A percentile compares a stretch with the other conserved stretches of the same genome.
phyloP scores from a whole-genome alignment of 106 monocot species.

The Allium fistulosum region DNA sequence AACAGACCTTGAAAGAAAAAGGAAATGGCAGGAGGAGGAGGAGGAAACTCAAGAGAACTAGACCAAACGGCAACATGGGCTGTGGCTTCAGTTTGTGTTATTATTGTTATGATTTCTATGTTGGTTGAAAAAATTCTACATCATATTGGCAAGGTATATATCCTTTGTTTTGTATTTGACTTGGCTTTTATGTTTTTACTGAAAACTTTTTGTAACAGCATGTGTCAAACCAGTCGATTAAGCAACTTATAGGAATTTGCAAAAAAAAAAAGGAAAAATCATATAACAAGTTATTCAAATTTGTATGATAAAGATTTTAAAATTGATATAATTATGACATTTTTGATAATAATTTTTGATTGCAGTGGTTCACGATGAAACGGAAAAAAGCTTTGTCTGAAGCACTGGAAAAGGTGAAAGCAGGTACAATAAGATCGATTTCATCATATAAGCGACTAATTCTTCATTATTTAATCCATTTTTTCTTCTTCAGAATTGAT shows the following conservation, averaged over 20 bases:
- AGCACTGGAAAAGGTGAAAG: constrained; percentile 82
- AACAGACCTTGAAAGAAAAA: neutral
- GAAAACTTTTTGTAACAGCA: too few relatives aligned
- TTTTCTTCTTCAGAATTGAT: constrained; percentile 57
- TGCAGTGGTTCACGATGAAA: constrained; percentile 63
- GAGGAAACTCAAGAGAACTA: constrained; percentile 49
- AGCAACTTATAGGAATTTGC: too few relatives aligned
- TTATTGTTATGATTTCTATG: constrained; percentile 71
- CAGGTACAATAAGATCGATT: constrained; percentile 25
- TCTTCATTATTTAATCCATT: neutral
- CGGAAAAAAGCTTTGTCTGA: constrained; percentile 66
- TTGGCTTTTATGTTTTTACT: too few relatives aligned
- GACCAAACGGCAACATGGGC: constrained; percentile 93
- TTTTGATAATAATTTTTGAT: neutral
- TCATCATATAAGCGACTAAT: neutral
- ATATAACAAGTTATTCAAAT: too few relatives aligned
- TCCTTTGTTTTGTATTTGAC: neutral
- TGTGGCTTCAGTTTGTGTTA: constrained; percentile 63
- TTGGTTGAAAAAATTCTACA: constrained; percentile 66
- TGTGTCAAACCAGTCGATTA: too few relatives aligned
- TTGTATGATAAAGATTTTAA: too few relatives aligned
- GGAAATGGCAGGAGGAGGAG: constrained; percentile 41
- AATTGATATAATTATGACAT: too few relatives aligned
- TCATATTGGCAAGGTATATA: constrained; percentile 48
- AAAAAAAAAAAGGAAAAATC: too few relatives aligned